Conservation (phyloP, 1,284 basidiomycete genomes). For the Heterobasidion occidentale region DNA sequence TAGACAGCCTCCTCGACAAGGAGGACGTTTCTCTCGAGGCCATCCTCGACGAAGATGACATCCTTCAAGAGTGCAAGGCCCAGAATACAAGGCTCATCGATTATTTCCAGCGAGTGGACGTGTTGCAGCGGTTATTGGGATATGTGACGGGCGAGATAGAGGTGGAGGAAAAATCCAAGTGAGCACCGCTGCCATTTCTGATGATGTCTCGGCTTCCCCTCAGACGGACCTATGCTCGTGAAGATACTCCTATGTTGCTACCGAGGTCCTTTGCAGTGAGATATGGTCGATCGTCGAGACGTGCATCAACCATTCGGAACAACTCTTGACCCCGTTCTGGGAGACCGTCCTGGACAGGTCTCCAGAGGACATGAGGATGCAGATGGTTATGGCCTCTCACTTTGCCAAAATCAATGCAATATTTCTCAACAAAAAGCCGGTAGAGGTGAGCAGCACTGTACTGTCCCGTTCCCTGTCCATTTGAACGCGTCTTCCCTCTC, state of each 20-base stretch:
- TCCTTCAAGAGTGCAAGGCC: slow-evolving; percentile 92
- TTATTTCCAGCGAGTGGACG: slow-evolving; percentile 76
- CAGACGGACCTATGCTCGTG: not conserved
- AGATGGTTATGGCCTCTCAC: slow-evolving; percentile 72
- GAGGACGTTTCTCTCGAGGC: slow-evolving; percentile 83
- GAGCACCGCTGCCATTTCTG: slow-evolving; percentile 22
- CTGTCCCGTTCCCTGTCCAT: not conserved
- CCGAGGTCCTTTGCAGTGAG: slow-evolving; percentile 94
- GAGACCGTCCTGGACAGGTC: slow-evolving; percentile 79
- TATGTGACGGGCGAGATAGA: slow-evolving; percentile 85
- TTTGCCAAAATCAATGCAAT: slow-evolving; percentile 87
- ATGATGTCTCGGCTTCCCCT: slow-evolving; percentile 2
- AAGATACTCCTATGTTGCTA: slow-evolving; percentile 92
- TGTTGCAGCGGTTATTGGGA: slow-evolving; percentile 71
- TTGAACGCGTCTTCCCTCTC: slow-evolving; percentile 24
- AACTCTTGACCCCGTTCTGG: slow-evolving; percentile 85
- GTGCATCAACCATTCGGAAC: slow-evolving; percentile 66
- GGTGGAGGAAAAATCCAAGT: slow-evolving; percentile 75
- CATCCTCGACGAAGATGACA: slow-evolving; percentile 90
- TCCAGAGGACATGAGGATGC: slow-evolving; percentile 72
- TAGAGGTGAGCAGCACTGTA: slow-evolving; percentile 50
- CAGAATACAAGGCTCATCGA: slow-evolving; percentile 86
- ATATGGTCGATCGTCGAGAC: slow-evolving; percentile 93
- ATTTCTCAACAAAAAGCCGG: slow-evolving; percentile 83
- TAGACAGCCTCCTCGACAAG: slow-evolving; percentile 79